Evolutionary conservation across 2,329 filamentous ascomycete species (phyloP).

Genomic region (Cladorrhinum sp.): DNA sequence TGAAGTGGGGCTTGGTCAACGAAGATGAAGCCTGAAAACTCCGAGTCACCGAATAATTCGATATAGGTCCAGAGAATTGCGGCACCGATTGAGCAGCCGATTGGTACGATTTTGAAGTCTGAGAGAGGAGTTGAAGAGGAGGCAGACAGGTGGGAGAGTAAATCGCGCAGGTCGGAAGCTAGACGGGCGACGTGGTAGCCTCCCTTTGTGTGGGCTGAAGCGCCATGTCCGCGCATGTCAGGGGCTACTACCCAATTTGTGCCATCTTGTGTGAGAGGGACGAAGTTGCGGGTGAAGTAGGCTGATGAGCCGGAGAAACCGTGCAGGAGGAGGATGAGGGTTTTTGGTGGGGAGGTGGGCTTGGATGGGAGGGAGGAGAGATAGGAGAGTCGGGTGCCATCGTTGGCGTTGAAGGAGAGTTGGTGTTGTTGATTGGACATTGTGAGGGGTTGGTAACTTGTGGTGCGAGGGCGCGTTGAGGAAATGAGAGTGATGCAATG

Average conservation of each 20-base stretch:
- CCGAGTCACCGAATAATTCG: conserved; percentile 36
- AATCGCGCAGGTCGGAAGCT: conserved; percentile 35
- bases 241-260: conserved; percentile 38
- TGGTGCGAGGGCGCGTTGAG: no score
- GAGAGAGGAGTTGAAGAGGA: conserved; percentile 18
- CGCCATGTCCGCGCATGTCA: conserved; percentile 40
- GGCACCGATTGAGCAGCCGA: conserved; percentile 41
- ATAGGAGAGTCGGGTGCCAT: conserved; percentile 35
- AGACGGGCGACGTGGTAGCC: conserved; percentile 42
- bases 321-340: conserved; percentile 38
- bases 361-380: conserved; percentile 33
- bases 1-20: conserved; percentile 42
- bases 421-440: background rate
- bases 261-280: conserved; percentile 23
- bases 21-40: conserved; percentile 36
- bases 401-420: conserved; percentile 29
- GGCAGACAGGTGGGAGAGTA: conserved; percentile 29
- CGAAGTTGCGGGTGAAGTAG: conserved; percentile 38
- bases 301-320: conserved; percentile 41
- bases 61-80: conserved; percentile 41
- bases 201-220: conserved; percentile 30
- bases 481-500: background rate
- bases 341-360: conserved; percentile 11
- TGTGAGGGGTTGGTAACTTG: background rate
- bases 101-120: conserved; percentile 30